Percentiles rank a stretch among this genome's conserved stretches.
These are phyloP conservation scores for Silene vulgaris DNA, from an alignment of 179 eudicot species.

Conservation along the genomic window DNA sequence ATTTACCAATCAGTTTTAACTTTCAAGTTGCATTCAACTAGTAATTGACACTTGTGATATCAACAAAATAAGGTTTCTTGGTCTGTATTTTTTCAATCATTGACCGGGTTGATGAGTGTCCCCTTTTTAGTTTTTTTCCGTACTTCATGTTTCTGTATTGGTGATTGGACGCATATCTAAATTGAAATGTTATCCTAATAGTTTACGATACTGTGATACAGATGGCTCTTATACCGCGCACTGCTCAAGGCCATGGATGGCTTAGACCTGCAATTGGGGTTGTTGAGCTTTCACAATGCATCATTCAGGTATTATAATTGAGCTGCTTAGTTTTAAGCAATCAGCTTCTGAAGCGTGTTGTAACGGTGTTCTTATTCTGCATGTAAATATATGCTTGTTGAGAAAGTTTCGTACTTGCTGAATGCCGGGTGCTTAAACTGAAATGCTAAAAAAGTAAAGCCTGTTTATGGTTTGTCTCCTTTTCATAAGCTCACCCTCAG, in stretches of 20 bases:
- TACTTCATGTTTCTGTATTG: not conserved
- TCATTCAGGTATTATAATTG: conserved; percentile 63
- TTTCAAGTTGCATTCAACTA: not conserved
- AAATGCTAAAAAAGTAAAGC: too few relatives aligned
- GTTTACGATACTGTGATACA: conserved; percentile 28
- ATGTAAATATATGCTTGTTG: not conserved
- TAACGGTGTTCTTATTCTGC: not conserved
- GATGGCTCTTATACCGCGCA: conserved; percentile 89
- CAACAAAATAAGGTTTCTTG: conserved; percentile 5
- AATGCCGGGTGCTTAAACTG: too few relatives aligned
- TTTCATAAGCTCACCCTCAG: too few relatives aligned
- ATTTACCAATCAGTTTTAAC: not conserved
- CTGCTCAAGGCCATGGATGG: conserved; percentile 90
- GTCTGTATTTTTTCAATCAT: conserved; percentile 3
- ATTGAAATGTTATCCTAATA: not conserved
- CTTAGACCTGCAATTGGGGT: conserved; percentile 91
- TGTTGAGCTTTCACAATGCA: conserved; percentile 80
- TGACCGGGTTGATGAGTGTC: not conserved
- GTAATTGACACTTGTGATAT: not conserved
- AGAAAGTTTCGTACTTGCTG: not conserved
- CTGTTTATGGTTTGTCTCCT: too few relatives aligned
- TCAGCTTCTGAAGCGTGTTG: not conserved
- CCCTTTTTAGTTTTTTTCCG: not conserved
- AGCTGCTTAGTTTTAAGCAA: not conserved
- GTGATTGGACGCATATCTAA: not conserved